Evolutionary conservation across 2,329 filamentous ascomycete species (phyloP).

Genomic region (Proliferodiscus dingleyae): DNA sequence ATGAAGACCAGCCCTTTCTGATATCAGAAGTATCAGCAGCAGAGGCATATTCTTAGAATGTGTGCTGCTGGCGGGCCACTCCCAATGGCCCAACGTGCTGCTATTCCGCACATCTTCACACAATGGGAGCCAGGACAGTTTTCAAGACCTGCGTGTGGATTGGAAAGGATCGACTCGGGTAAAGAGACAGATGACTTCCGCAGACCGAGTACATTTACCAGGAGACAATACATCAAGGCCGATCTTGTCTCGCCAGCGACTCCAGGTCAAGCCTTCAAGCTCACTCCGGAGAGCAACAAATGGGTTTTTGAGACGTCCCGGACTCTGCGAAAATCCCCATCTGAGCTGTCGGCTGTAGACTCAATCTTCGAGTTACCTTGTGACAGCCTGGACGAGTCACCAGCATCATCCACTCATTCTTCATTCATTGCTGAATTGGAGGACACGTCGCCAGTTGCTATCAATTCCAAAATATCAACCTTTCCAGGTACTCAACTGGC

Average conservation of each 20-base stretch:
- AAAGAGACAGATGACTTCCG: constrained; percentile 5
- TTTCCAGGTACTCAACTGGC: constrained; percentile 9
- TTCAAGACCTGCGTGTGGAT: background rate
- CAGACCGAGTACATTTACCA: constrained; percentile 5
- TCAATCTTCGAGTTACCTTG: constrained; percentile 23
- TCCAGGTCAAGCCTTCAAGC: constrained; percentile 11
- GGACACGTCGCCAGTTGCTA: constrained; percentile 20
- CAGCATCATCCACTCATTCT: constrained; percentile 13
- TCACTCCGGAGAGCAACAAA: constrained; percentile 14
- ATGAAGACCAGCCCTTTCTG: background rate
- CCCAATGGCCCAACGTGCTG: constrained; percentile 1
- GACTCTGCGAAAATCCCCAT: constrained; percentile 17
- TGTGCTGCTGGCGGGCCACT: background rate
- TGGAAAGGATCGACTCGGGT: constrained; percentile 2
- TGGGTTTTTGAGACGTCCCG: constrained; percentile 17
- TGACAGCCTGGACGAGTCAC: constrained; percentile 3
- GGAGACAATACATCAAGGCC: background rate
- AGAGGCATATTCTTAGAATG: background rate
- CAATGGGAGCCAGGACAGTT: constrained; percentile 10
- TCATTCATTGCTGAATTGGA: constrained; percentile 25
- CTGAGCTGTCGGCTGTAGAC: constrained; percentile 22
- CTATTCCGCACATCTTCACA: constrained; percentile 10
- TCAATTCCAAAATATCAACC: constrained; percentile 8
- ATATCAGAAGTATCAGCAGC: background rate
- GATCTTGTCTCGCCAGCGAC: background rate